Evolutionary conservation across 2,329 filamentous ascomycete genomes (phyloP), one percentile per base, ranked within the genome.

Genomic region (Arthrobotrys pseudoclavata): DNA sequence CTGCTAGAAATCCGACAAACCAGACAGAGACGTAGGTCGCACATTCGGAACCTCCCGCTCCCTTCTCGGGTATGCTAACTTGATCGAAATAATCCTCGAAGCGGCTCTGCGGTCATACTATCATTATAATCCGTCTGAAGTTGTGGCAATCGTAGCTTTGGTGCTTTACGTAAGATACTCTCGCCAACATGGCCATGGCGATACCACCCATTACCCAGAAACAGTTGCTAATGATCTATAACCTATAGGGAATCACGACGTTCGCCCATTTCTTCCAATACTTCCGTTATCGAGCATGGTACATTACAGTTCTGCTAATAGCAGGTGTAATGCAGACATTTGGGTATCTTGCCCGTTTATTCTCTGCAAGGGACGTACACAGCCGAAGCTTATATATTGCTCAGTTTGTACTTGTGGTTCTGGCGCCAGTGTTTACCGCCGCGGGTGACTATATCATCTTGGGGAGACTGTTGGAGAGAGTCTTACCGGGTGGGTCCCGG

Each of bases 401-500:
- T 0, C 81, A 83, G 37, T 83, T 81, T 48, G 40, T 79, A 1
- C 60, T 83, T 18, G 80, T 83, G 34, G 79, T 83, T n/a, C 69
- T 83, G 12, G 81, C 82, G 0, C 82, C 82, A 0, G 81, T 83
- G 7, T 69, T 83, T 24, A 83, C 83, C 69, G 83, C 83, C 0
- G 82, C 82, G 3, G 82, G 76, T 31, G 81, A 80, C 40, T 83
- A 83, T 60, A 77, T 83, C 29, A 68, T 83, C 15, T 82, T 83
- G 61, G 82, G 82, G 4, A 79, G 81, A 42, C 81, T 83, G 29
- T 75, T 83, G 22, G 82, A 81, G 66, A 81, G 81, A 34, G 80
- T 83, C 9, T 81, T 83, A 0, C 82, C 82, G 2, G 69, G 69
- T 20, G 77, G 77, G 6, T 29, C 60, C 1, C 66, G 61, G 4